These are phyloP conservation scores for Hyphodiscus sp. DNA, from an alignment of 2,329 filamentous ascomycete genomes.

Conservation along the genomic window DNA sequence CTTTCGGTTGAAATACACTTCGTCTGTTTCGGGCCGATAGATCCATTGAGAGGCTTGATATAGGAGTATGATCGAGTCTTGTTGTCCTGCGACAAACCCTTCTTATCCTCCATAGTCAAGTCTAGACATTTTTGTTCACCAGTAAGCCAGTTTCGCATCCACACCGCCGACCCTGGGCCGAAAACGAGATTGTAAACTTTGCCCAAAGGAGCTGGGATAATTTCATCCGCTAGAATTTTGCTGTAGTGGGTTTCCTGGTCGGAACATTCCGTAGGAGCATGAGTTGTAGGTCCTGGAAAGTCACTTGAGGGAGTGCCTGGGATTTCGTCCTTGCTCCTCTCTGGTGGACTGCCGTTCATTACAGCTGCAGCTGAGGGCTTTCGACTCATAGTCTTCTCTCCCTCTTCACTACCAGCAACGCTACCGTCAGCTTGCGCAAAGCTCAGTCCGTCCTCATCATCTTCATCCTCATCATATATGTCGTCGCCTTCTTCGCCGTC, in stretches of 20 bases:
- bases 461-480: slow-evolving; percentile 73
- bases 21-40: slow-evolving; percentile 88
- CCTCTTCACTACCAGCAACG: slow-evolving; percentile 42
- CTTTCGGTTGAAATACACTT: slow-evolving; percentile 86
- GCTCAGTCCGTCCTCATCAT: slow-evolving; percentile 60
- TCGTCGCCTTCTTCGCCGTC: slow-evolving; percentile 62
- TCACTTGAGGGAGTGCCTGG: slow-evolving; percentile 45
- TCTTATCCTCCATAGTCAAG: slow-evolving; percentile 69
- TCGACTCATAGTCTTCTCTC: slow-evolving; percentile 58
- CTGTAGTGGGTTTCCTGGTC: slow-evolving; percentile 78
- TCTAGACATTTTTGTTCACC: slow-evolving; percentile 86
- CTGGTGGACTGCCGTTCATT: slow-evolving; percentile 39
- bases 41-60: slow-evolving; percentile 79
- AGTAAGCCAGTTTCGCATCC: slow-evolving; percentile 81
- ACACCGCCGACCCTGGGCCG: slow-evolving; percentile 69
- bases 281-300: slow-evolving; percentile 78
- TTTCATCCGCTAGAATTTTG: slow-evolving; percentile 76
- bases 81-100: slow-evolving; percentile 68
- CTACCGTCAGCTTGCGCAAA: slow-evolving; percentile 43
- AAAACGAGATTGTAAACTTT: slow-evolving; percentile 89
- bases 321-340: slow-evolving; percentile 45
- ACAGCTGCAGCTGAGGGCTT: slow-evolving; percentile 61
- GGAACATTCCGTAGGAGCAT: slow-evolving; percentile 78
- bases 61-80: slow-evolving; percentile 73
- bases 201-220: slow-evolving; percentile 79